Conservation (phyloP, 768 basidiomycete species). For the Tricholoma sp. region DNA sequence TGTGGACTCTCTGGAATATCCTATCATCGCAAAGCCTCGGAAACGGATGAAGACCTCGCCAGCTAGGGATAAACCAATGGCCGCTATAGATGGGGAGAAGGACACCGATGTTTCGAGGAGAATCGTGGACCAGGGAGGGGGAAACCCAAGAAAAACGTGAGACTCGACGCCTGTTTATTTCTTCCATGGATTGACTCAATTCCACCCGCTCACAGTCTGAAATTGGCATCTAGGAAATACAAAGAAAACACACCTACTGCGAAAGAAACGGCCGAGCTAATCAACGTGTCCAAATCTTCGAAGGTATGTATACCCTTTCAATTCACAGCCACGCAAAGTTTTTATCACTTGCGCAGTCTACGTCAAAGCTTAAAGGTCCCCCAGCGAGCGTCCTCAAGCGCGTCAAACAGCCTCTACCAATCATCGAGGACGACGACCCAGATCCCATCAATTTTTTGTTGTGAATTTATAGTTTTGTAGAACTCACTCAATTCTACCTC, state of each 20-base stretch:
- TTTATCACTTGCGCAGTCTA: not conserved
- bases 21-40: not conserved
- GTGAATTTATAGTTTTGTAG: not conserved
- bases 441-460: constrained; percentile 22
- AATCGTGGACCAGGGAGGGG: not conserved
- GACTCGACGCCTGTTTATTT: not conserved
- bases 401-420: constrained; percentile 16
- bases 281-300: not conserved
- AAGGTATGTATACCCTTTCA: not conserved
- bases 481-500: not conserved
- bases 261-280: not conserved
- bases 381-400: constrained; percentile 19
- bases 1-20: not conserved
- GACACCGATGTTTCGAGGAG: not conserved
- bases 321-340: not conserved
- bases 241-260: constrained; percentile 25
- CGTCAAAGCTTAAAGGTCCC: constrained; percentile 5
- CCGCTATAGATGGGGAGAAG: not conserved
- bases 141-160: not conserved
- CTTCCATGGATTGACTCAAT: not conserved
- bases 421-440: constrained; percentile 19
- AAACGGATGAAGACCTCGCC: not conserved
- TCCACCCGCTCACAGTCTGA: constrained; percentile 1
- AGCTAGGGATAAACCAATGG: not conserved
- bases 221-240: constrained; percentile 21